Base-by-base conservation (phyloP, 2,329 filamentous ascomycete genomes). In the Myrmaecium sp. region DNA sequence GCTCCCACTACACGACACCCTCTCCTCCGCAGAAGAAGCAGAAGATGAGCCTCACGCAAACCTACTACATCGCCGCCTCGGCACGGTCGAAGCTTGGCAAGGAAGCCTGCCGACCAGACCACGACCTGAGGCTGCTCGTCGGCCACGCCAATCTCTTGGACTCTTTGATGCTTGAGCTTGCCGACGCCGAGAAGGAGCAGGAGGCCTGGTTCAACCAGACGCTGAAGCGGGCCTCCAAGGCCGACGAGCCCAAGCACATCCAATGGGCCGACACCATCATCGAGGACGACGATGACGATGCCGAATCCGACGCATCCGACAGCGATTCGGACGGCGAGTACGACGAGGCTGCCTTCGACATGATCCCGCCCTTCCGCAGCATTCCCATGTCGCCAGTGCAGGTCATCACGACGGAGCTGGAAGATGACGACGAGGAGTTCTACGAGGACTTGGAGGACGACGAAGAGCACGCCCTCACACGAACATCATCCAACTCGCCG, bases 111-210 rank as follows among this genome's bases (percentile, higher is more conserved):
- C 76, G 77, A 46, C 65, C 81, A 44, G 86, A 95, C 52, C 89
- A 95, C 67, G 74, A 95, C 64, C 79, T 98, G 36, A 75, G 86
- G 49, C 72, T 91, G 23, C 77, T 98, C 33, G 89, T 98, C 43
- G 89, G 86, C 46, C 89, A 98, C 58, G 89, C 89, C 62, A 98
- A 95, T 67, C 76, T 95, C 25, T 80, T 98, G 53, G 89, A 98
- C 60, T 76, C 75, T 21, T 63, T 98, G 49, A 95, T 95, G 89
- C 54, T 74, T 35, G 69, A 89, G 41, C 79, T 98, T 32, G 79
- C 83, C 55, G 81, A 92, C 32, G 86, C 86, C 48, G 89, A 95
- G 65, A 72, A 74, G 43, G 83, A 94, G 55, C 89, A 95, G 58
- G 86, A 95, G 58, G 75, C 71, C 39, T 94, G 84, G 84, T 95